Base-by-base conservation (phyloP, 257 asterid genomes). In the Solanum medicagineum region DNA sequence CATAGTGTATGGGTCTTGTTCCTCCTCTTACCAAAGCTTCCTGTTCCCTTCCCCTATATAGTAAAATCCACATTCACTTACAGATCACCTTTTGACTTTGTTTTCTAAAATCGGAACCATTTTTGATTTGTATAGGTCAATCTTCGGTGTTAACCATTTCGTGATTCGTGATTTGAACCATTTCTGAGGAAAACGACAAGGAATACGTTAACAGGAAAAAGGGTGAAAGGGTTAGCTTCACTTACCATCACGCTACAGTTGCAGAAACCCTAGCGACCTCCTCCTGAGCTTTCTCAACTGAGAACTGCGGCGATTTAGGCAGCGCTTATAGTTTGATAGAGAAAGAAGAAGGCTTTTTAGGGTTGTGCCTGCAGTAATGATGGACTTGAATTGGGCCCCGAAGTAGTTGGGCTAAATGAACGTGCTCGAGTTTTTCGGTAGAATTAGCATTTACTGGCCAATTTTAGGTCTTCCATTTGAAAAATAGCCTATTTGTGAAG, bases 1-100 rank as follows among this genome's bases (percentile, higher is more conserved):
- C 95, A 92, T 40, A 92, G 92, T 16, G 95, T 92, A 92, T 92
- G 95, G 1, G 95, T 91, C 89, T 92, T 92, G 93, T 92, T 92
- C 63, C 95, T 92, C 74, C 95, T 91, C 88, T 92, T 92, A 55
- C 95, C 95, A 60, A 92, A 92, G 62, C 93, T 91, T 26, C 95
- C 95, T 10, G 95, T 92, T 89, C 95, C 95, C 87, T 92, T 92
- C 22, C 92, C 92, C 95, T 92, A 85, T 92, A 84, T 62, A 57
- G 54, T 85, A 40, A 63, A 60, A 63, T 47, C 20, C 54, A 74
- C 10, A 40, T 11, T 69, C 17, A 70, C 6, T 14, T 14, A 82
- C 11, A 63, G 11, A 62, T 82, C 62, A 63, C 20, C 62, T 26
- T 49, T 75, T 14, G 5, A 2, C 7, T 0, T 24, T 49, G 6